Base-by-base conservation (phyloP, 23 red algal genomes). In the Agarophyton chilense region DNA sequence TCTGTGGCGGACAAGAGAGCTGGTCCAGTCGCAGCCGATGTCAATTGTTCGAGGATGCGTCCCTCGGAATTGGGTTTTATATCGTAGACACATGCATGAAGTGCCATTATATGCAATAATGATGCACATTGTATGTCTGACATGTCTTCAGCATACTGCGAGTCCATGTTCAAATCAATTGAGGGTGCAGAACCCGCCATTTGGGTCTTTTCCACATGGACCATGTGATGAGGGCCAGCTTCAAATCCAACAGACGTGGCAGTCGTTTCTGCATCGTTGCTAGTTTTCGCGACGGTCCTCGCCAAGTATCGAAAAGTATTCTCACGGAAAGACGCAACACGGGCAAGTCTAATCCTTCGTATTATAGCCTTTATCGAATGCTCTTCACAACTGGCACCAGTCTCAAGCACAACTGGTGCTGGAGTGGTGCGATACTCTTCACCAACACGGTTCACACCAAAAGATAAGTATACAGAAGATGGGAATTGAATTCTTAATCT, bases 341-440 rank as follows among this genome's bases (percentile, higher is more conserved):
- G 74, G 10, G 88, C 75, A 35, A 91, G 65, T 70, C 88, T 50
- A 28, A 91, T 61, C 22, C 58, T 72, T 51, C 88, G 40, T 31
- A 91, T 74, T 5, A 91, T 44, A 11, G 60, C 88, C 43, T 44
- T 77, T 22, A 78, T 50, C 12, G 85, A 78, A 19, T 78, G 33
- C 13, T 89, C 72, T 25, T 89, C 85, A 5, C 53, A 52, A n/a
- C n/a, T 52, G 14, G 43, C 5, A 41, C 52, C 71, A 18, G 39
- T 71, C 45, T 91, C 88, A 41, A 55, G 56, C 42, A 91, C 88
- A 0, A 82, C 77, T 16, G 88, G 88, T 22, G 77, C 88, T 4
- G 67, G 46, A 51, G 76, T 57, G n/a, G 61, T 72, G 10, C 33
- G 33, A 52, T 42, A 52, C 61, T 81, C 88, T 26, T 57, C 64